These are phyloP conservation scores for Avena eriantha DNA, from an alignment of 176 grass and related monocot genomes.

Conservation along the genomic window DNA sequence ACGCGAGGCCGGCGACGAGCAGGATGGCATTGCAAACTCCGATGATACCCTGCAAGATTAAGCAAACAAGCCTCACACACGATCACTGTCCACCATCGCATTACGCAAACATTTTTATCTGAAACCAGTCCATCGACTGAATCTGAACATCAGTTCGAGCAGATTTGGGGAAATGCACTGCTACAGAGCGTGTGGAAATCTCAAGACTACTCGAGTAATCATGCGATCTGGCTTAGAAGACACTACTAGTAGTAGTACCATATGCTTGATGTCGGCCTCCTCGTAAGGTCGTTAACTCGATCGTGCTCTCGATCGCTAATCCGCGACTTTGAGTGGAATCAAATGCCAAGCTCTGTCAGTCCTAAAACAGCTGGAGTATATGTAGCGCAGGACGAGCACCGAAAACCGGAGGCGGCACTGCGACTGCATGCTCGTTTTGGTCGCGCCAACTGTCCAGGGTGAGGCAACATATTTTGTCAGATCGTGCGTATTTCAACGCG, in stretches of 20 bases:
- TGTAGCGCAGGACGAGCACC: neutral
- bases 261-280: neutral
- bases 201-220: neutral
- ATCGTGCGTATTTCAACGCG: neutral
- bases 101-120: neutral
- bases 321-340: neutral
- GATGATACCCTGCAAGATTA: slow-evolving; percentile 26
- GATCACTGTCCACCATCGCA: neutral
- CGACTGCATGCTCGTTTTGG: neutral
- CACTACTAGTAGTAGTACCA: slow-evolving; percentile 25
- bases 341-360: neutral
- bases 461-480: neutral
- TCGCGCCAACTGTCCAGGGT: neutral
- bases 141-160: neutral
- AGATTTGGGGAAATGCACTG: neutral
- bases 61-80: neutral
- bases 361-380: neutral
- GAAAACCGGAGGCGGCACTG: neutral
- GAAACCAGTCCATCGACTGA: neutral
- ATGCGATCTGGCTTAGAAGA: neutral
- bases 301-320: neutral
- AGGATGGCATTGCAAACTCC: neutral
- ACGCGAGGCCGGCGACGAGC: neutral
- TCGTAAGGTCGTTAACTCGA: neutral
- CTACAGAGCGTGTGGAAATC: neutral